Percentiles rank a stretch among this genome's conserved stretches.
Evolutionary conservation across 139 green algal species (phyloP).

Genomic region (Micractinium conductrix): DNA sequence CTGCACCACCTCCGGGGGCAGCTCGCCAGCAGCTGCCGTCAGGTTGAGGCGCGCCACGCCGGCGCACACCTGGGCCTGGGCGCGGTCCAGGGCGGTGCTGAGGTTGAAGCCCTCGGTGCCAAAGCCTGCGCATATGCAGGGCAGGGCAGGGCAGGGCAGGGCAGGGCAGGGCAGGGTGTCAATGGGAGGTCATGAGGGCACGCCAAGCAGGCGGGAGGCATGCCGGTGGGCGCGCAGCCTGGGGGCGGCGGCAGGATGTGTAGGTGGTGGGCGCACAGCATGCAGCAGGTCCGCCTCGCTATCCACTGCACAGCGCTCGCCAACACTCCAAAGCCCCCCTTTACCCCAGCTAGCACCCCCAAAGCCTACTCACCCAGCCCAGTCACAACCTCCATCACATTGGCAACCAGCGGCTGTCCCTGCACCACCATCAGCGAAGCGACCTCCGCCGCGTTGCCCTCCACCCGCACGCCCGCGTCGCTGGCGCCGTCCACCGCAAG

Average conservation of each 20-base stretch:
- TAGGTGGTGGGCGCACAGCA: too few relatives aligned
- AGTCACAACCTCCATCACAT: neutral
- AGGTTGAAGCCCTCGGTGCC: constrained; percentile 5
- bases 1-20: too few relatives aligned
- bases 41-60: neutral
- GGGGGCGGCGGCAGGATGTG: too few relatives aligned
- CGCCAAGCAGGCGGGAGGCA: too few relatives aligned
- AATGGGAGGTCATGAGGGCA: neutral
- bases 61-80: constrained; percentile 3
- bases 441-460: neutral
- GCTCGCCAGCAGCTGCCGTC: too few relatives aligned
- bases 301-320: too few relatives aligned
- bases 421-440: neutral
- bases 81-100: neutral
- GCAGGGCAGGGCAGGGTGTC: neutral
- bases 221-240: too few relatives aligned
- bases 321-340: too few relatives aligned
- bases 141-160: neutral
- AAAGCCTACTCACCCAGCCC: neutral
- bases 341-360: neutral
- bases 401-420: neutral
- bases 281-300: too few relatives aligned
- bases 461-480: neutral
- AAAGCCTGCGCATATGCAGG: neutral
- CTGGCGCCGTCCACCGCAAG: neutral